A percentile compares a stretch with the other conserved stretches of the same genome.
Evolutionary conservation across 2,329 filamentous ascomycete species (phyloP).

Genomic region (Ophiostoma populinum): DNA sequence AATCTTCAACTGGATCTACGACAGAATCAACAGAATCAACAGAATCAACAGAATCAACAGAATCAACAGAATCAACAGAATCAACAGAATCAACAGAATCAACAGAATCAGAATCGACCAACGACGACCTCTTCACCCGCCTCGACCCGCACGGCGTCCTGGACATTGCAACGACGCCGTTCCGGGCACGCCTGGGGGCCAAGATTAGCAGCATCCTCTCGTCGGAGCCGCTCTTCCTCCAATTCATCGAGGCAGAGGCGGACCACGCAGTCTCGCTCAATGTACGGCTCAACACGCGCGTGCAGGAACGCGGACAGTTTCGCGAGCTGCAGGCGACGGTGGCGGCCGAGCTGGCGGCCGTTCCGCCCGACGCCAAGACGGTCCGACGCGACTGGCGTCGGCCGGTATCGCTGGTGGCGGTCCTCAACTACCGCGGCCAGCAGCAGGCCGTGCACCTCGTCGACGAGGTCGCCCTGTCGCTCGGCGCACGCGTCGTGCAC

Average conservation of each 20-base stretch:
- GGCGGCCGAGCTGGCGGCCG: constrained; percentile 16
- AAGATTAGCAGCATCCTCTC: not conserved
- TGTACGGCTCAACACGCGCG: constrained; percentile 1
- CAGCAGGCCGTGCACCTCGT: constrained; percentile 15
- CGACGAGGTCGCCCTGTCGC: constrained; percentile 17
- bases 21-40: not conserved
- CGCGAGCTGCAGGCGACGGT: constrained; percentile 18
- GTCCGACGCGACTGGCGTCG: constrained; percentile 15
- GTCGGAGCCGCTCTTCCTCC: not conserved
- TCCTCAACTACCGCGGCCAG: constrained; percentile 19
- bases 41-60: not conserved
- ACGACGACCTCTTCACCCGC: not conserved
- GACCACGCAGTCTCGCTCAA: constrained; percentile 6
- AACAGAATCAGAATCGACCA: not conserved
- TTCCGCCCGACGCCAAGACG: constrained; percentile 12
- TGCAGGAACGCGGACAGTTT: constrained; percentile 14
- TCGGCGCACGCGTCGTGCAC: constrained; percentile 49
- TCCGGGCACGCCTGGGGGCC: not conserved
- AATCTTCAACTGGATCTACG: too few species aligned
- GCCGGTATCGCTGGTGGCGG: constrained; percentile 19
- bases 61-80: not conserved
- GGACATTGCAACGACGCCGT: not conserved
- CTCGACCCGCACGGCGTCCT: constrained; percentile 7
- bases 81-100: not conserved
- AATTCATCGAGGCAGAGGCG: constrained; percentile 1